A percentile compares a stretch with the other conserved stretches of the same genome.
Evolutionary conservation across 805 yeast genomes (phyloP).

Genomic region (Candida tallmaniae): DNA sequence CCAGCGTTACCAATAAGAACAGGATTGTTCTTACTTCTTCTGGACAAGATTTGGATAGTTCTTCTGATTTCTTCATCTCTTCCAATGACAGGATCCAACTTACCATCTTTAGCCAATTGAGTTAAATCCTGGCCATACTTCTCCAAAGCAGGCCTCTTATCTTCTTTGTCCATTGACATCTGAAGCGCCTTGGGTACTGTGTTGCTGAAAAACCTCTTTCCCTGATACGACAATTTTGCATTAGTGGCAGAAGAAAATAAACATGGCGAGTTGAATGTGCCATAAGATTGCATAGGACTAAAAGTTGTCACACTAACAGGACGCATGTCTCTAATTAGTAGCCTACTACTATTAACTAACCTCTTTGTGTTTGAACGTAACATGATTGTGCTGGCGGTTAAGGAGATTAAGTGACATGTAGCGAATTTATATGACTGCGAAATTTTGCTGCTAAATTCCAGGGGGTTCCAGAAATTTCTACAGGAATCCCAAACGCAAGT

Average conservation of each 20-base stretch:
- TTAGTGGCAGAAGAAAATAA: no score
- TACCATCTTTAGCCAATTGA: constrained; percentile 80
- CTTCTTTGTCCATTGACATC: constrained; percentile 44
- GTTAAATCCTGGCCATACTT: constrained; percentile 85
- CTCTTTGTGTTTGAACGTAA: no score
- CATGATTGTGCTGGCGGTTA: not conserved
- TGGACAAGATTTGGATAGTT: constrained; percentile 84
- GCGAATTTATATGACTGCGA: constrained; percentile 1
- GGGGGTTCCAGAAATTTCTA: constrained; percentile 13
- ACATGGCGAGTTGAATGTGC: no score
- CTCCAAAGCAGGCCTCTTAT: constrained; percentile 69
- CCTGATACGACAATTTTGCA: no score
- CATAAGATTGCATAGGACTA: no score
- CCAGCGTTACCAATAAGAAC: constrained; percentile 95
- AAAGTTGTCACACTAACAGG: no score
- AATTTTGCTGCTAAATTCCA: not conserved
- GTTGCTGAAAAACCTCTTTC: constrained; percentile 1
- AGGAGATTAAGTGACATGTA: no score
- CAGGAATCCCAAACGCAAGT: constrained; percentile 10
- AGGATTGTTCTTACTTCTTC: constrained; percentile 94
- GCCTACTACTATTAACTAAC: no score
- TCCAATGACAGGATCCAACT: constrained; percentile 94
- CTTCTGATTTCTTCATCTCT: constrained; percentile 93
- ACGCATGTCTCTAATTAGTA: no score
- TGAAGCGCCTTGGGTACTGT: constrained; percentile 14